Conservation (phyloP, 148 eudicot species). For the Diospyros kaki region DNA sequence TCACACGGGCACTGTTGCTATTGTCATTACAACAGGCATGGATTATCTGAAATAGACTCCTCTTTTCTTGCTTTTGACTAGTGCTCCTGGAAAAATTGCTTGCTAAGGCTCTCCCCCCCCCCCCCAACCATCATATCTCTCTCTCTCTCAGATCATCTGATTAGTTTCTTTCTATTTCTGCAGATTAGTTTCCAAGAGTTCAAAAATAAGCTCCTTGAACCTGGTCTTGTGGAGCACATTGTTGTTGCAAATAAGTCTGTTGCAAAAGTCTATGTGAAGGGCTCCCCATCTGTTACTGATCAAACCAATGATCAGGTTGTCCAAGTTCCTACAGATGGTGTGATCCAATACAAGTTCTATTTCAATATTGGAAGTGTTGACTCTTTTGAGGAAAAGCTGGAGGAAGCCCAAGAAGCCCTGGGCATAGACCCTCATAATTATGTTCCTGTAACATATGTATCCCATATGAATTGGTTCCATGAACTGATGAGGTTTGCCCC, state of each 20-base stretch:
- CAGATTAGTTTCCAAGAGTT: constrained; percentile 65
- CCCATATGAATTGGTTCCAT: constrained; percentile 32
- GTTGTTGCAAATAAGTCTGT: constrained; percentile 45
- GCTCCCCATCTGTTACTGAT: constrained; percentile 17
- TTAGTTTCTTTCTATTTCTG: constrained; percentile 7
- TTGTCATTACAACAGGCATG: no score
- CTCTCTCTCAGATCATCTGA: background rate
- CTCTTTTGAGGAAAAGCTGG: constrained; percentile 52
- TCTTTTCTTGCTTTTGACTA: background rate
- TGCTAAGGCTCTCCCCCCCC: background rate
- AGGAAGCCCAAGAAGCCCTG: constrained; percentile 50
- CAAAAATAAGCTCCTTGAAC: constrained; percentile 52
- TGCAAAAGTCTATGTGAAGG: constrained; percentile 47
- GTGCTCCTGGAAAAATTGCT: background rate
- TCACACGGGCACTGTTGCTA: no score
- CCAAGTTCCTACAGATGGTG: constrained; percentile 10
- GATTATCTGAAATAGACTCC: background rate
- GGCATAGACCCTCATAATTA: constrained; percentile 45
- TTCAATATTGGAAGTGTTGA: constrained; percentile 54
- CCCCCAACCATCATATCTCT: background rate
- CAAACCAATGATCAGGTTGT: constrained; percentile 16
- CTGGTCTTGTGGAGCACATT: constrained; percentile 52
- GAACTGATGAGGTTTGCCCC: constrained; percentile 43
- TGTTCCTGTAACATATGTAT: constrained; percentile 44
- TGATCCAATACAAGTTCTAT: constrained; percentile 34